A percentile compares a stretch with the other conserved stretches of the same genome.
These are phyloP conservation scores for Galerina marginata DNA, from an alignment of 768 basidiomycete species.

Conservation along the genomic window DNA sequence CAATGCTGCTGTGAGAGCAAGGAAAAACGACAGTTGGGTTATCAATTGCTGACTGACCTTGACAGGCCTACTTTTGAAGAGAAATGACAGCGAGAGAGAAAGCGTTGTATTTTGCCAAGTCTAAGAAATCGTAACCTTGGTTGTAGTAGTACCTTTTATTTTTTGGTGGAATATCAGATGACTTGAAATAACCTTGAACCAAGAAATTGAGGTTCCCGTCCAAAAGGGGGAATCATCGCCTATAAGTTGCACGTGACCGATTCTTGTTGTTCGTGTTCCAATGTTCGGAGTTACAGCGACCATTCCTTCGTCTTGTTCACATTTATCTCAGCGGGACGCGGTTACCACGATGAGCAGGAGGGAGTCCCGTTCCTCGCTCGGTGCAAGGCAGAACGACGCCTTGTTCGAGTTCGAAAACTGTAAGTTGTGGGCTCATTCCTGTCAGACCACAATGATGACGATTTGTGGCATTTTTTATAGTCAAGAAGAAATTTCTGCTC, in stretches of 20 bases:
- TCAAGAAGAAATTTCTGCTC: conserved; percentile 91
- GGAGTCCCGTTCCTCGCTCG: conserved; percentile 68
- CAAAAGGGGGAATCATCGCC: conserved; percentile 1
- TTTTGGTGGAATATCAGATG: no score
- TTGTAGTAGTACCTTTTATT: no score
- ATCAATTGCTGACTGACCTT: conserved; percentile 1
- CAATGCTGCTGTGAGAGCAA: conserved; percentile 64
- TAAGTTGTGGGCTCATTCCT: conserved; percentile 45
- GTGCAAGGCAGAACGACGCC: conserved; percentile 75
- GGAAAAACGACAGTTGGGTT: conserved; percentile 20
- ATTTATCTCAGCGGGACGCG: not conserved
- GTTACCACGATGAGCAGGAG: conserved; percentile 52
- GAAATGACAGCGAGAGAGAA: not conserved
- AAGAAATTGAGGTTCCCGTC: not conserved
- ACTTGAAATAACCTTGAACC: no score
- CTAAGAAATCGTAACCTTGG: no score
- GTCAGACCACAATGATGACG: conserved; percentile 32
- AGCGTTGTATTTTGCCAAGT: not conserved
- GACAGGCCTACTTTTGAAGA: conserved; percentile 37
- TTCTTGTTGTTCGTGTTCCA: conserved; percentile 4
- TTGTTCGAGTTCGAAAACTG: conserved; percentile 86
- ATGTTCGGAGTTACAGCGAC: not conserved
- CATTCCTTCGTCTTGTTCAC: conserved; percentile 1
- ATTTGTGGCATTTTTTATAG: conserved; percentile 45
- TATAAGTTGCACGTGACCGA: not conserved